Base-by-base conservation (phyloP, 202 grass and related monocot species). In the Setaria italica region DNA sequence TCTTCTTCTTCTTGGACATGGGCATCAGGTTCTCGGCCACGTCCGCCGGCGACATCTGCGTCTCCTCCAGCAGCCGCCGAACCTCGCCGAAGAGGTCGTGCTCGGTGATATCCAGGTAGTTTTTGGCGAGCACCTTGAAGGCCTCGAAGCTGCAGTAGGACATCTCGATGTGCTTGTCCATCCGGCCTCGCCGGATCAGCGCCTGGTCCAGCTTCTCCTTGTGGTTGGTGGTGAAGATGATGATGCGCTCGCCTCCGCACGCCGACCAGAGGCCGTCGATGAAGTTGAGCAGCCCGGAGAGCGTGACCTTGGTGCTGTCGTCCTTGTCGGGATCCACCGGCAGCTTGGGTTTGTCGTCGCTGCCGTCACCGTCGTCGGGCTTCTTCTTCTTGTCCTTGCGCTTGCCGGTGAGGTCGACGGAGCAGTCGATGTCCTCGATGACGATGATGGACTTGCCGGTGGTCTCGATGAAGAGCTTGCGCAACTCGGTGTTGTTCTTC, bases 131-230 rank as follows among this genome's bases (percentile, higher is more conserved):
- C 21, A 94, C 92, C 89, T 74, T 89, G 84, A 94, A 94, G 0
- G 77, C 68, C 72, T 85, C 71, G 13, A 90, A 94, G 6, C 71
- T 32, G 19, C 89, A 94, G 84, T 92, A 94, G 11, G 89, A 92
- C 82, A 85, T 88, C 81, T 91, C 77, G 57, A 87, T 91, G 55
- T 87, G 90, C 87, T 55, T 81, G 53, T 92, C 90, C 90, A 92
- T 89, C 87, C 87, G 83, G 3, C 90, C 86, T 0, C 73, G 47
- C 5, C 85, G 84, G 62, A 80, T 88, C 51, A 85, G 74, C 10
- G 85, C 79, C 3, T 74, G 90, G 48, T 92, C 90, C 9, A 86
- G 35, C 67, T 86, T 83, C 2, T 92, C 87, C 15, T 80, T 17
- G 59, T 92, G 60, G 84, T 92, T 92, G 0, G 74, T 92, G 0